phyloP scores from a whole-genome alignment of 148 eudicot species.

The Camellia granthamiana region DNA sequence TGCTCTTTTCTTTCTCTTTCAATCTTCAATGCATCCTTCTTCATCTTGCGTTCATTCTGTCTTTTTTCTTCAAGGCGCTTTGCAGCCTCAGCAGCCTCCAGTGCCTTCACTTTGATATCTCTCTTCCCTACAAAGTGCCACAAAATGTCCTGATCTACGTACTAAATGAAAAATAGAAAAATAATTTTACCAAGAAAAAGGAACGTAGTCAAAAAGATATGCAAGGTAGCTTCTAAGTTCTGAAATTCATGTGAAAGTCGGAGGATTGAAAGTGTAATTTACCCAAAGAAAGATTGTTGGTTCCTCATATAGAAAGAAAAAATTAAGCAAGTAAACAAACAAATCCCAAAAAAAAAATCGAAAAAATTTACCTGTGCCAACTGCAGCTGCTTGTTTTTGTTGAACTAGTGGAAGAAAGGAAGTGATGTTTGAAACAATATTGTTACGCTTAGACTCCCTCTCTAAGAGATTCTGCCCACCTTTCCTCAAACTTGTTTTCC shows the following conservation, averaged over 20 bases:
- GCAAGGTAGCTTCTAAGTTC: too few species aligned
- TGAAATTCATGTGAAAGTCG: not conserved
- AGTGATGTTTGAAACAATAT: conserved; percentile 74
- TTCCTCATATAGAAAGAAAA: not conserved
- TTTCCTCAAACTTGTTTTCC: conserved; percentile 51
- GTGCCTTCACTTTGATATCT: conserved; percentile 82
- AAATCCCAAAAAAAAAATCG: not conserved
- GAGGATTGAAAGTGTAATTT: not conserved
- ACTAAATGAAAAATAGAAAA: not conserved
- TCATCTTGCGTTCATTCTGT: conserved; percentile 74
- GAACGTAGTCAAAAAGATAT: not conserved
- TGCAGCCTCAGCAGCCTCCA: conserved; percentile 84
- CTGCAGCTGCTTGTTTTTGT: conserved; percentile 72
- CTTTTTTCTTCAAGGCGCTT: conserved; percentile 65
- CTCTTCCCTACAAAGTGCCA: conserved; percentile 55
- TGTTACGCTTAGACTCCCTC: conserved; percentile 56
- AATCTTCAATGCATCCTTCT: conserved; percentile 72
- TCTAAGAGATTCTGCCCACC: conserved; percentile 49
- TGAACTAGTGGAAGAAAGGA: conserved; percentile 85
- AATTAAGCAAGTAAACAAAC: not conserved
- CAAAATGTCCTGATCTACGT: conserved; percentile 14
- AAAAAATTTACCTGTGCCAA: conserved; percentile 52
- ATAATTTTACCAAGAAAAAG: not conserved
- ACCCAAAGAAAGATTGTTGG: not conserved
- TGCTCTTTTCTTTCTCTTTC: conserved; percentile 66